Evolutionary conservation across 2,329 filamentous ascomycete genomes (phyloP), one percentile per base, ranked within the genome.

Genomic region (Zasmidium cellare): DNA sequence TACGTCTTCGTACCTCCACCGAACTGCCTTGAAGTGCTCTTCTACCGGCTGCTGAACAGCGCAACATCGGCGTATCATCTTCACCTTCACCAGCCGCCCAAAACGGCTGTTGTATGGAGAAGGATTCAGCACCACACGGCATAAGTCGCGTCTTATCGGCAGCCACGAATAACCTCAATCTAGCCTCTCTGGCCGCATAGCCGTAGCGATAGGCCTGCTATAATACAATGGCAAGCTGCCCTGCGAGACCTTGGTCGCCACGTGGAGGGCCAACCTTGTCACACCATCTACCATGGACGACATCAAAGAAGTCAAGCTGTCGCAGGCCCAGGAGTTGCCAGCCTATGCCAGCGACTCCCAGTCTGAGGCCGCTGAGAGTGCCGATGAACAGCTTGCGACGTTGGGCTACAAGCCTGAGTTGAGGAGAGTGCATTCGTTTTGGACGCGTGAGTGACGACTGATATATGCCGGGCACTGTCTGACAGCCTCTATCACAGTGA

Each of bases 331-430:
- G 18, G 46, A 49, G 22, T 11, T 49, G 25, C 22, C 46, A 18
- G 25, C 14, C 19, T 18, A 49, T 28, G 46, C 46, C 22, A 23
- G 22, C 16, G 46, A 49, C 18, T 23, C 22, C 2, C 20, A 28
- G 2, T 25, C 46, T 5, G 46, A 49, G 2, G 16, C 11, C 22
- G 7, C 18, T 9, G n/a, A 28, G 14, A n/a, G 9, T 23, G 46
- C 46, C 19, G 46, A 49, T n/a, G 20, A 23, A 12, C 46, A 49
- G 46, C 46, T 49, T 19, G 46, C 22, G 22, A 22, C 46, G 18
- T 49, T 49, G 46, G 46, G 46, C 18, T 28, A 49, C 46, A 49
- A 49, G 46, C 46, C 46, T 11, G 46, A 49, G 46, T 18, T 49
- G 16, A 25, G 22, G 14, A 19, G 46, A 22, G 46, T 49, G 22